phyloP scores from a whole-genome alignment of 202 grass and related monocot species.

The Bolboschoenoplectus hybrid region DNA sequence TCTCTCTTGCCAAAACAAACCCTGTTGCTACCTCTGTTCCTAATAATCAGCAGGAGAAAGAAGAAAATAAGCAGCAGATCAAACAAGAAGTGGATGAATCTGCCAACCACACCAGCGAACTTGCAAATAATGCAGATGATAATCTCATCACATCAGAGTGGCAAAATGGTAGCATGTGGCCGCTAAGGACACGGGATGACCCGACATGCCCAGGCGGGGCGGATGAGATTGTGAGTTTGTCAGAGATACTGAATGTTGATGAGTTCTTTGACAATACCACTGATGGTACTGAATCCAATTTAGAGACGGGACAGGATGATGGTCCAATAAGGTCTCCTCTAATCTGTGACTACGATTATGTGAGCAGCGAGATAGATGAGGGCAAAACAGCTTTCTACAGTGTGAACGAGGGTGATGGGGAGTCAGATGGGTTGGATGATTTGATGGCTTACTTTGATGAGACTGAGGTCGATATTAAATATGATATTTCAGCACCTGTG shows the following conservation, averaged over 20 bases:
- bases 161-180: constrained; percentile 39
- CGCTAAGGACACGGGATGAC: constrained; percentile 57
- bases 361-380: constrained; percentile 8
- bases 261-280: constrained; percentile 53
- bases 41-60: constrained; percentile 16
- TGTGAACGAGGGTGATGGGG: constrained; percentile 49
- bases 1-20: constrained; percentile 12
- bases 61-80: constrained; percentile 34
- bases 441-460: constrained; percentile 69
- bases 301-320: constrained; percentile 40
- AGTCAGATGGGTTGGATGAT: constrained; percentile 46
- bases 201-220: constrained; percentile 48
- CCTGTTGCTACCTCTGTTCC: neutral
- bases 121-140: constrained; percentile 19
- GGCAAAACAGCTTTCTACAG: constrained; percentile 53
- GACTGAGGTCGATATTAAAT: constrained; percentile 56
- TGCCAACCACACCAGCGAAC: neutral
- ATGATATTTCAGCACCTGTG: constrained; percentile 43
- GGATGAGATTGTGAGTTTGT: constrained; percentile 31
- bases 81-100: constrained; percentile 42
- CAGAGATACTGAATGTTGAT: constrained; percentile 54
- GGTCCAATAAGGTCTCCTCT: constrained; percentile 29
- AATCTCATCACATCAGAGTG: constrained; percentile 30
- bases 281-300: constrained; percentile 10
- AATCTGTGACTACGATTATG: constrained; percentile 35